Base-by-base conservation (phyloP, 2,329 filamentous ascomycete species). In the Aspergillus costaricaensis region DNA sequence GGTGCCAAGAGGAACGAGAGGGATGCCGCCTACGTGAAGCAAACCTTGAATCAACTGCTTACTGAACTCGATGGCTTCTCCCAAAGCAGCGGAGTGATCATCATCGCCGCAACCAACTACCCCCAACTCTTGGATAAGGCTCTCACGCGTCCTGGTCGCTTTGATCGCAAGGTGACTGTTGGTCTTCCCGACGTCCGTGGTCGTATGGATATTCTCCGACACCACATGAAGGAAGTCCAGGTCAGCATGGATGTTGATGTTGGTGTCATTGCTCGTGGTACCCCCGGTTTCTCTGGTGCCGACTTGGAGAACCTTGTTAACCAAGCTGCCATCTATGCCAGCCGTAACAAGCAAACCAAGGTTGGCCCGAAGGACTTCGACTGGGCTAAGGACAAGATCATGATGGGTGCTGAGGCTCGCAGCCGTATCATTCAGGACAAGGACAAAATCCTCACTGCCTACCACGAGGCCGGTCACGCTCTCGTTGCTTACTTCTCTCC, bases 31-130 rank as follows among this genome's bases (percentile, higher is more conserved):
- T 96, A 99, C 74, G 91, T 94, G 66, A 97, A 97, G 76, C 96
- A 99, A 78, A 99, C 95, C 0, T 84, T 99, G 65, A 99, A 99
- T 74, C 95, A 99, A 79, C 86, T 99, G 57, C 86, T 99, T 59
- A 98, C 96, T 17, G 95, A 99, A 75, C 85, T 99, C 41, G 96
- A 99, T 70, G 96, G 96, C 23, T 99, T 99, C 72, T 92, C 96
- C 60, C 93, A 97, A 74, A 92, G 91, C 71, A 95, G 89, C 65
- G 92, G 93, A 65, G 92, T 99, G 27, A 96, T 99, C 72, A 94
- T 99, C 72, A 89, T 99, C 62, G 95, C 90, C 54, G 95, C 95
- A 3, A 99, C 95, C 65, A 99, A 99, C 79, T 95, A 97, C 72
- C 95, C 95, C 3, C 89, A 97, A 77, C 83, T 94, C 32, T 87